Base-by-base conservation (phyloP, 495 filamentous ascomycete species). In the Tuber calosporum region DNA sequence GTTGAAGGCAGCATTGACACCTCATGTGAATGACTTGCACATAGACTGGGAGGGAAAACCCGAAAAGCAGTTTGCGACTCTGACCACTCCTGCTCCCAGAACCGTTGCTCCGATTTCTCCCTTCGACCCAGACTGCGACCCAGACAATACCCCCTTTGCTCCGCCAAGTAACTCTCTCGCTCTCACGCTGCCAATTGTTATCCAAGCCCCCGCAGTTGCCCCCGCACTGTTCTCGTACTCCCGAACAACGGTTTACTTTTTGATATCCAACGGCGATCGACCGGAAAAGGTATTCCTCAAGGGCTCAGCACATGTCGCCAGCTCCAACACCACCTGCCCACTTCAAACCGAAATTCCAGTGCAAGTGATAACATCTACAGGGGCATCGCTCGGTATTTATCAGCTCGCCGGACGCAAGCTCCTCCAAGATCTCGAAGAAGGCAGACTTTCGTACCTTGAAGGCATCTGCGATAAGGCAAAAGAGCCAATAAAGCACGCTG, bases 391-490 rank as follows among this genome's bases (percentile, higher is more conserved):
- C 53, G 70, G 76, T 20, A 74, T 93, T 70, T 90, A 93, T 78
- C 88, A 90, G 74, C 86, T 93, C 2, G 89, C 89, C 1, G 89
- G 89, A 0, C 86, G 86, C 69, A 91, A 90, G 79, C 88, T 89
- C 1, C 83, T 90, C 26, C 81, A 85, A 37, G 91, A 92, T 70
- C 85, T 93, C 0, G 90, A 92, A 80, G 88, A 91, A 79, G 87
- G 85, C 5, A 85, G 88, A 39, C 73, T 68, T 45, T 88, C 90
- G 26, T 92, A 91, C 89, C 82, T 92, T 41, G 80, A 82, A 68
- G 30, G 66, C 26, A 67, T 67, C 22, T 40, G n/a, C 38, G 58
- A 39, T 39, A 73, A 34, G 8, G 83, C 87, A 37, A 85, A 22
- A 20, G 83, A 87, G 36, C 85, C 86, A 36, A 83, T 84, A 39